Evolutionary conservation across 805 yeast genomes (phyloP).

Genomic region (Kluyveromyces nonfermentans): DNA sequence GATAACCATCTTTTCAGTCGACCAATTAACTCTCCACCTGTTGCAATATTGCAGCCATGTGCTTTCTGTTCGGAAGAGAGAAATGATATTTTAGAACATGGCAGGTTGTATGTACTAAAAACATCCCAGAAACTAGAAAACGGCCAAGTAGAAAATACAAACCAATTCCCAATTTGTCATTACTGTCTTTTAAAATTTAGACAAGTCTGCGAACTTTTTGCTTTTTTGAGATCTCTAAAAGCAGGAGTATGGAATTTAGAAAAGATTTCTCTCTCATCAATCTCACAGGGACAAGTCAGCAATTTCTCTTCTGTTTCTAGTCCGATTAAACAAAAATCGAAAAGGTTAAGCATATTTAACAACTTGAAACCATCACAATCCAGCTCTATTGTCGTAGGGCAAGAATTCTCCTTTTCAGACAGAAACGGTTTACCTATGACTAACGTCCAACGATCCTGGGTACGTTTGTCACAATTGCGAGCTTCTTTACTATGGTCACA

Average conservation of each 20-base stretch:
- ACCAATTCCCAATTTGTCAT: conserved; percentile 64
- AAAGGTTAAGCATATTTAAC: conserved; percentile 21
- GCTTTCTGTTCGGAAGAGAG: conserved; percentile 77
- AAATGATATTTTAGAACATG: conserved; percentile 60
- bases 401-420: conserved; percentile 7
- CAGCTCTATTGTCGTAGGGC: conserved; percentile 10
- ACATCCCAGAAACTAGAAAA: conserved; percentile 31
- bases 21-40: conserved; percentile 48
- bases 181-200: conserved; percentile 74
- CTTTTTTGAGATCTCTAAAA: conserved; percentile 58
- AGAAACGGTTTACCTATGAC: conserved; percentile 24
- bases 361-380: background rate
- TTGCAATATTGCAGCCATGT: conserved; percentile 69
- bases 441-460: conserved; percentile 47
- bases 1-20: conserved; percentile 34
- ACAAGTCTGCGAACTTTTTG: conserved; percentile 73
- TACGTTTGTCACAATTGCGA: conserved; percentile 52
- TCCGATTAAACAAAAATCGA: conserved; percentile 7
- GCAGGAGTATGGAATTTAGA: conserved; percentile 52
- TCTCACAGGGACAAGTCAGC: conserved; percentile 11
- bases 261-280: conserved; percentile 23
- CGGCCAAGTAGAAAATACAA: conserved; percentile 19
- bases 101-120: conserved; percentile 64
- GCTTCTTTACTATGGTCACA: conserved; percentile 77
- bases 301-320: conserved; percentile 10